phyloP scores from a whole-genome alignment of 805 yeast genomes.

The Middelhovenomyces tepae region DNA sequence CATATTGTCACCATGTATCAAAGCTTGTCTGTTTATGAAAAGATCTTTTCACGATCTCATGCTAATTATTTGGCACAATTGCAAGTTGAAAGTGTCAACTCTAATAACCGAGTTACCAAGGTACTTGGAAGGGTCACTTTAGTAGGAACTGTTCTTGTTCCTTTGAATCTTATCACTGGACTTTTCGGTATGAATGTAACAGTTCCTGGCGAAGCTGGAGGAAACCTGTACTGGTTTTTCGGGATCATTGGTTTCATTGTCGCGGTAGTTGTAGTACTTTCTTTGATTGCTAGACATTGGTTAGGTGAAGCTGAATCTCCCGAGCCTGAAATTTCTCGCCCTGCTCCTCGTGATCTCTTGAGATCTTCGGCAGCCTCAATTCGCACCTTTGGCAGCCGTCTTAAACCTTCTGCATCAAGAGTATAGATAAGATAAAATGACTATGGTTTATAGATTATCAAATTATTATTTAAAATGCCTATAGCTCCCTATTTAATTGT shows the following conservation, averaged over 20 bases:
- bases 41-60: conserved; percentile 86
- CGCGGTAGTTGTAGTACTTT: conserved; percentile 32
- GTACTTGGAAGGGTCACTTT: conserved; percentile 84
- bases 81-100: conserved; percentile 83
- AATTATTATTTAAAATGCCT: no score
- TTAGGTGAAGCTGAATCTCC: conserved; percentile 2
- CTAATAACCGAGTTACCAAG: conserved; percentile 77
- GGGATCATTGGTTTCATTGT: conserved; percentile 53
- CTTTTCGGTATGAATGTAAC: conserved; percentile 91
- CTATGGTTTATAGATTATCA: no score
- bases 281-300: conserved; percentile 30
- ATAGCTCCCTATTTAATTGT: no score
- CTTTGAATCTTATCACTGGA: conserved; percentile 85
- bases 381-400: no score
- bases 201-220: conserved; percentile 61
- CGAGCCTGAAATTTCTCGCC: no score
- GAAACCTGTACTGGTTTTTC: conserved; percentile 53
- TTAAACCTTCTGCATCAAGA: no score
- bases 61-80: conserved; percentile 87
- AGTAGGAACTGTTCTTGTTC: conserved; percentile 83
- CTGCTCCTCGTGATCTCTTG: no score
- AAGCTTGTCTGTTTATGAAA: conserved; percentile 80
- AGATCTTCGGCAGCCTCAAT: no score
- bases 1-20: conserved; percentile 95
- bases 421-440: no score